Evolutionary conservation across 768 basidiomycete species (phyloP).

Genomic region (Boletus huronensis): DNA sequence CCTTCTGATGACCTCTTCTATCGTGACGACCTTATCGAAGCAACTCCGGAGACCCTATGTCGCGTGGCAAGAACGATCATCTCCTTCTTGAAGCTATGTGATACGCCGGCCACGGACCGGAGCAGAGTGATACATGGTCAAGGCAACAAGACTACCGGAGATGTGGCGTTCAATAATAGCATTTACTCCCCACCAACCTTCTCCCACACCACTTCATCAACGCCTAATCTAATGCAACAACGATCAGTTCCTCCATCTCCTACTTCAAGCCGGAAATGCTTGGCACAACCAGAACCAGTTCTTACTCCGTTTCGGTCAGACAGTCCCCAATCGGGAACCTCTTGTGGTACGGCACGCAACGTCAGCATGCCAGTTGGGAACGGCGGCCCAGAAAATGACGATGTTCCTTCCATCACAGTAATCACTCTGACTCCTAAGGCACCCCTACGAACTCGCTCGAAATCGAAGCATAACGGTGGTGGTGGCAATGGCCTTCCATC

Average conservation of each 20-base stretch:
- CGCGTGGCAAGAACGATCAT: slow-evolving; percentile 76
- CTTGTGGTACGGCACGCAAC: slow-evolving; percentile 31
- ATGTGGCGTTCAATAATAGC: slow-evolving; percentile 33
- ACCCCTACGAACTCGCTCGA: slow-evolving; percentile 44
- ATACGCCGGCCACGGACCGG: slow-evolving; percentile 45
- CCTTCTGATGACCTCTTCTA: slow-evolving; percentile 61
- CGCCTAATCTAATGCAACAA: slow-evolving; percentile 51
- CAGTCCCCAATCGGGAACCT: slow-evolving; percentile 49
- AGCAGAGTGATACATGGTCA: slow-evolving; percentile 46
- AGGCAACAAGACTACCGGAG: slow-evolving; percentile 27
- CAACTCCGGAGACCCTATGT: slow-evolving; percentile 55
- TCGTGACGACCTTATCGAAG: slow-evolving; percentile 64
- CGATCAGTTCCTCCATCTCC: slow-evolving; percentile 38
- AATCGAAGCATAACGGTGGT: slow-evolving; percentile 14
- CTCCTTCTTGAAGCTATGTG: slow-evolving; percentile 60
- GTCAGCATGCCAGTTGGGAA: slow-evolving; percentile 13
- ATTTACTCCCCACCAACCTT: slow-evolving; percentile 29
- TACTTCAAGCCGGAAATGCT: slow-evolving; percentile 39
- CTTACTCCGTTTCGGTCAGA: slow-evolving; percentile 53
- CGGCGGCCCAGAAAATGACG: slow-evolving; percentile 34
- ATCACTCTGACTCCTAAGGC: slow-evolving; percentile 45
- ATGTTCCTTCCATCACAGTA: slow-evolving; percentile 36
- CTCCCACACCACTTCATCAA: slow-evolving; percentile 53
- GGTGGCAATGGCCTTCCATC: slow-evolving; percentile 7
- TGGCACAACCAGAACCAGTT: slow-evolving; percentile 46